Percentiles rank a stretch among this genome's conserved stretches.
Conservation (phyloP, 768 basidiomycete genomes). For the Tricholoma saponaceum region DNA sequence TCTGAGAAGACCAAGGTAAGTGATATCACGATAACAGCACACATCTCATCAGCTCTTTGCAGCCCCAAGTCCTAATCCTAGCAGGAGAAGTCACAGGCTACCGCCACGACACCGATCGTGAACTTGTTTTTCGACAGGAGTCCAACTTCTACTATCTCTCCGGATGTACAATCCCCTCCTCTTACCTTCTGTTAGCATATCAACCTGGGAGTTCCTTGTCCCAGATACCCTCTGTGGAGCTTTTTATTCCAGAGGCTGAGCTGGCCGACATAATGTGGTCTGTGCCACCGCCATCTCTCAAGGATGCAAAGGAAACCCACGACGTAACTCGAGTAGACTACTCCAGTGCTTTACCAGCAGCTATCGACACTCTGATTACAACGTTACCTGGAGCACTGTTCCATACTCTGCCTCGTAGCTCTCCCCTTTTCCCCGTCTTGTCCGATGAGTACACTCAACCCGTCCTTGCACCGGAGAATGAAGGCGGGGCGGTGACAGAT, state of each 20-base stretch:
- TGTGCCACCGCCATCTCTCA: conserved; percentile 67
- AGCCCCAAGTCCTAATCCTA: conserved; percentile 71
- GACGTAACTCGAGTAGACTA: conserved; percentile 61
- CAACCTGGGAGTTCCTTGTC: conserved; percentile 45
- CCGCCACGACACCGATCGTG: conserved; percentile 83
- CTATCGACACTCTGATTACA: conserved; percentile 43
- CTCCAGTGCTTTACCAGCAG: conserved; percentile 37
- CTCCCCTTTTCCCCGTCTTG: conserved; percentile 49
- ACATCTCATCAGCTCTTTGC: not conserved
- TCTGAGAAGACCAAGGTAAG: conserved; percentile 51
- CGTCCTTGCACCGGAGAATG: conserved; percentile 27
- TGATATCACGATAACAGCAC: not conserved
- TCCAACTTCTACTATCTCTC: conserved; percentile 89
- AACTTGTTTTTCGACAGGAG: conserved; percentile 65
- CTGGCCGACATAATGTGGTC: conserved; percentile 85
- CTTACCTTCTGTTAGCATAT: conserved; percentile 60
- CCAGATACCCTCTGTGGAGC: conserved; percentile 40
- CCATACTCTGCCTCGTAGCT: conserved; percentile 57
- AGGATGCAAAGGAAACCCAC: conserved; percentile 46
- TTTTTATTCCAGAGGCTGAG: conserved; percentile 79
- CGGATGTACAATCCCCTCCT: conserved; percentile 71
- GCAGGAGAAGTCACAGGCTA: conserved; percentile 60
- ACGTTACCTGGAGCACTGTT: conserved; percentile 53
- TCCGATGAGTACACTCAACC: conserved; percentile 38
- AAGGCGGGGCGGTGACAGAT: conserved; percentile 43